Evolutionary conservation across 805 yeast species (phyloP), one percentile per base, ranked within the genome.

Genomic region (Pichia insulana): DNA sequence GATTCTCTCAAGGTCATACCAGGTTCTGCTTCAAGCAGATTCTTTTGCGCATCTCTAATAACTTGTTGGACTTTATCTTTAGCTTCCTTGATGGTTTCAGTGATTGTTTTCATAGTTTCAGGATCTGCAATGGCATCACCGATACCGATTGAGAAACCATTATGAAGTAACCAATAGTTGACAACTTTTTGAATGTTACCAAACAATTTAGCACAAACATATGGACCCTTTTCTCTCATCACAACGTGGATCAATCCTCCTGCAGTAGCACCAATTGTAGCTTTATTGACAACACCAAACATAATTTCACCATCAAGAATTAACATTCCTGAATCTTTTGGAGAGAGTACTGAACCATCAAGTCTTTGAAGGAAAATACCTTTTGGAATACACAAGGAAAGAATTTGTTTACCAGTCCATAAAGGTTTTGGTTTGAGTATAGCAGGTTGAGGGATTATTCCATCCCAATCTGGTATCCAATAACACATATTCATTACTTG

Each of bases 1-100:
- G 97, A 88, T 65, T 92, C 98, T 68, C 99, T 83, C 53, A 92
- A 73, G 2, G 99, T 92, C 99, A 92, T 92, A 83, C 99, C 99
- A 26, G 97, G 97, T 61, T 92, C 97, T 26, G 97, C 96, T 34
- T 87, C 86, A 52, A 92, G 70, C 47, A 73, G 71, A 58, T 92
- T 90, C 36, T 76, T 80, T 62, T 92, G 97, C 2, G 97, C 98
- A 58, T 87, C 95, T 53, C 76, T 67, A 47, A 92, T 90, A 42
- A 90, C 90, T 55, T 84, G 92, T 60, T 90, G 97, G 32, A 92
- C 99, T 68, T 90, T 87, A 36, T 74, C 76, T 64, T 94, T 94
- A 13, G 98, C 98, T 47, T 80, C 86, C 40, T 86, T 80, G 63
- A 92, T 92, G 3, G 97, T 90, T 45, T 83, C 81, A 1, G 97